Evolutionary conservation across 2,329 filamentous ascomycete genomes (phyloP), one percentile per base, ranked within the genome.

Genomic region (Anthostomella pinea): DNA sequence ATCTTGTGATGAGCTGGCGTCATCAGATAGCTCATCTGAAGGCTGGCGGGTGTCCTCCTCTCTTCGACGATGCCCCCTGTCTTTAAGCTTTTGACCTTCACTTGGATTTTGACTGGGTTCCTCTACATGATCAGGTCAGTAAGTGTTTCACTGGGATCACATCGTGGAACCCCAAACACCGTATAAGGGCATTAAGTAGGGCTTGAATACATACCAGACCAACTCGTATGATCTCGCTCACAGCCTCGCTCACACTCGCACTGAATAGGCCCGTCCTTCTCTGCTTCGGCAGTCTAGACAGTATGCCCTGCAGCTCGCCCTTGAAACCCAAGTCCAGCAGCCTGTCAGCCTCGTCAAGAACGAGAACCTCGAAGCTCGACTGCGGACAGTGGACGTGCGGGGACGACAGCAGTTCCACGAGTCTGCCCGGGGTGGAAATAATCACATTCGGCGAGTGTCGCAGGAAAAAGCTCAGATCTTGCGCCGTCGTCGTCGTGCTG

Each of bases 311-410:
- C 18, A 98, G 65, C 50, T 95, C 89, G 38, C 87, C 83, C 61
- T 94, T 93, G 65, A 98, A 97, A 5, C 94, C 93, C 15, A 97
- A 74, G 64, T 98, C 93, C 8, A 98, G 72, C 17, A 98, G 69
- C 41, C 93, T 77, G 63, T 98, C 93, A 32, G 91, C 93, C 67
- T 98, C 93, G 57, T 98, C 93, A 22, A 98, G 75, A 3, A 98
- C 86, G 8, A 98, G 77, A 32, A 88, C 80, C 60, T 98, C 91
- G 50, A 98, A 97, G 0, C 87, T 87, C 1, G 87, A 89, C 43
- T 91, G 85, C 0, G 87, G 82, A 52, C 87, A 90, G 59, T 94
- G 87, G 10, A 95, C 89, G 55, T 95, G 85, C 2, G 83, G 85
- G 2, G 88, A 95, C 0, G 84, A 81, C 4, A 98, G 72, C 1